These are phyloP conservation scores for Stemphylium beticola DNA, from an alignment of 2,329 filamentous ascomycete genomes.

Conservation along the genomic window DNA sequence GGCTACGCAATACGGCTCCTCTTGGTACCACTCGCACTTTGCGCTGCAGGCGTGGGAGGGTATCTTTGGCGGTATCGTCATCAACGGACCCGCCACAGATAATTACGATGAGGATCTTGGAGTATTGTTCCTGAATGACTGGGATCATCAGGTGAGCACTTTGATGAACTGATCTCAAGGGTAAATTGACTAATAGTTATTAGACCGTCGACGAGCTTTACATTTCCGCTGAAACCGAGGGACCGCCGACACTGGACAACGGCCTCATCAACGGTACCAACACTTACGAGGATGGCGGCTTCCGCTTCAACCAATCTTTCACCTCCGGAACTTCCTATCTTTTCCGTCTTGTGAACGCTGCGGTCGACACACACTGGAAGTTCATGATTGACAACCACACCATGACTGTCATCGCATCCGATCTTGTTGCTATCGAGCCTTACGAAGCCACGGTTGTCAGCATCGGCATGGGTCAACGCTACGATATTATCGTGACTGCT, in stretches of 20 bases:
- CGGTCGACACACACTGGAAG: conserved; percentile 50
- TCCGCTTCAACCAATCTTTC: conserved; percentile 47
- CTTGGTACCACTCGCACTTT: conserved; percentile 54
- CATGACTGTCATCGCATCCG: conserved; percentile 52
- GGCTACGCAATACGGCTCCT: conserved; percentile 50
- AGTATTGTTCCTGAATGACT: conserved; percentile 52
- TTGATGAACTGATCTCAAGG: too few species aligned
- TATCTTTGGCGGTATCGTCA: conserved; percentile 50
- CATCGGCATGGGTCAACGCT: conserved; percentile 52
- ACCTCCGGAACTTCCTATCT: conserved; percentile 50
- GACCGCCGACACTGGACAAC: conserved; percentile 49
- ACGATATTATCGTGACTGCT: conserved; percentile 47
- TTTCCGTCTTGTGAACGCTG: conserved; percentile 52
- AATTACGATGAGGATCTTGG: conserved; percentile 55
- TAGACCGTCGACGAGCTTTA: conserved; percentile 48
- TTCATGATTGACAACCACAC: conserved; percentile 55
- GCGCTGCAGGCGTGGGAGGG: conserved; percentile 51
- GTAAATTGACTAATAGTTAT: neutral
- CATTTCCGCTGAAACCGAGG: conserved; percentile 28
- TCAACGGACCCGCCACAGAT: conserved; percentile 49
- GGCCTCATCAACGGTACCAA: conserved; percentile 56
- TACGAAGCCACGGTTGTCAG: conserved; percentile 49
- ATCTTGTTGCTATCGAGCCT: conserved; percentile 52
- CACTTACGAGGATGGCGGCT: conserved; percentile 40
- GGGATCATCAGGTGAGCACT: conserved; percentile 44